phyloP scores from a whole-genome alignment of 805 yeast species.

The Suhomyces prunicola region DNA sequence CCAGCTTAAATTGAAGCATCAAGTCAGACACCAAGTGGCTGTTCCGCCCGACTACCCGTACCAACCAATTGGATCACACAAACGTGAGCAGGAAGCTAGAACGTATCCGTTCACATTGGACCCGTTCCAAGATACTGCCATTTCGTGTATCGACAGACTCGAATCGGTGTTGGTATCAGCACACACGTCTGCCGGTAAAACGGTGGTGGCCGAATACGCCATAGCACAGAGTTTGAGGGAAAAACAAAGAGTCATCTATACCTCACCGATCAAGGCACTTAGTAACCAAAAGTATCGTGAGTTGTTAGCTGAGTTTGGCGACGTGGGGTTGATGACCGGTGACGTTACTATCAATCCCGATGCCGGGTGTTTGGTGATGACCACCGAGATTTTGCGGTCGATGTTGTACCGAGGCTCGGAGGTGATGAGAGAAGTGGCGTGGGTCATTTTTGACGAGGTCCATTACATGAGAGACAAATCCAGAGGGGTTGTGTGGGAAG shows the following conservation, averaged over 20 bases:
- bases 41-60: slow-evolving; percentile 90
- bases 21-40: slow-evolving; percentile 97
- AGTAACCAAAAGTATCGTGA: slow-evolving; percentile 95
- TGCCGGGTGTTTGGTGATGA: slow-evolving; percentile 97
- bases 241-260: slow-evolving; percentile 90
- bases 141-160: slow-evolving; percentile 90
- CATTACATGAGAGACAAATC: slow-evolving; percentile 98
- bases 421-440: slow-evolving; percentile 97
- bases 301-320: slow-evolving; percentile 87
- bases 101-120: slow-evolving; percentile 90
- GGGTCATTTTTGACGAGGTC: slow-evolving; percentile 98
- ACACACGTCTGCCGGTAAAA: slow-evolving; percentile 96
- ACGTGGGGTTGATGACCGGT: slow-evolving; percentile 98
- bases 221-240: slow-evolving; percentile 91
- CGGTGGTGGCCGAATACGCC: slow-evolving; percentile 96
- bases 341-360: slow-evolving; percentile 98
- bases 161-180: slow-evolving; percentile 97
- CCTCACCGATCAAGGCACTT: slow-evolving; percentile 93
- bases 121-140: slow-evolving; percentile 96
- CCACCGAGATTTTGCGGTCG: slow-evolving; percentile 94
- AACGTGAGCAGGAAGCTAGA: slow-evolving; percentile 74
- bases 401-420: slow-evolving; percentile 98
- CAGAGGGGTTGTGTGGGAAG: slow-evolving; percentile 99
- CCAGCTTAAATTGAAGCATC: slow-evolving; percentile 74
- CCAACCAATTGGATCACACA: slow-evolving; percentile 83